Base-by-base conservation (phyloP, 1,139 yeast genomes). In the Wickerhamomyces sp. region DNA sequence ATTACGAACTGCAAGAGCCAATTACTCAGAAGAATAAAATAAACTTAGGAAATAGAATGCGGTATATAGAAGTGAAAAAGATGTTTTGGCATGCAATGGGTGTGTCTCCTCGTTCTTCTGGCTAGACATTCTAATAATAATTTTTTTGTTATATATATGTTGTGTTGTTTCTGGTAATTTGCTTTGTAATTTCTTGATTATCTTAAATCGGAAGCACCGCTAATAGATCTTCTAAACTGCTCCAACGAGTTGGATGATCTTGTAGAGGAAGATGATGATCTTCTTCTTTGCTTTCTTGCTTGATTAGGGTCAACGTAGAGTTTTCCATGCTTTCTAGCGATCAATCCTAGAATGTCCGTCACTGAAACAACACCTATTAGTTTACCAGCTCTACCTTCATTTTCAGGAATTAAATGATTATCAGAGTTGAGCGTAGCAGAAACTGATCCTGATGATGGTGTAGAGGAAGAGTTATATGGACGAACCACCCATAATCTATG, bases 401-500 rank as follows among this genome's bases (percentile, higher is more conserved):
- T 56, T 44, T 66, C 70, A 28, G 63, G 60, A 4, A 56, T 48
- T n/a, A 55, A 36, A n/a, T 53, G 39, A 16, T 44, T 44, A 8
- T 61, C 51, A 4, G 56, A 52, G 17, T 54, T 46, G 2, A 55
- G 37, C 4, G 49, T 33, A 5, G 37, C 45, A 2, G 53, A 16
- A 5, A 44, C 25, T 3, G 45, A 28, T 4, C 47, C 39, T 10
- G 43, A 45, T 31, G 54, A 19, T 5, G 58, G 39, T 3, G 49
- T 20, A 5, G 42, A 32, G 4, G 47, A 33, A 3, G 40, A 30
- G n/a, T 33, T 35, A 20, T 45, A 44, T 22, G 80, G 78, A 54
- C 85, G 90, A 18, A 88, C 96, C 42, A 90, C 81, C 97, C 97
- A 90, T 50, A 90, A 68, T 59, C 97, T 75, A 64, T 92, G 98